Evolutionary conservation across 352 stramenopile species (phyloP).

Genomic region (Aphanomyces astaci): DNA sequence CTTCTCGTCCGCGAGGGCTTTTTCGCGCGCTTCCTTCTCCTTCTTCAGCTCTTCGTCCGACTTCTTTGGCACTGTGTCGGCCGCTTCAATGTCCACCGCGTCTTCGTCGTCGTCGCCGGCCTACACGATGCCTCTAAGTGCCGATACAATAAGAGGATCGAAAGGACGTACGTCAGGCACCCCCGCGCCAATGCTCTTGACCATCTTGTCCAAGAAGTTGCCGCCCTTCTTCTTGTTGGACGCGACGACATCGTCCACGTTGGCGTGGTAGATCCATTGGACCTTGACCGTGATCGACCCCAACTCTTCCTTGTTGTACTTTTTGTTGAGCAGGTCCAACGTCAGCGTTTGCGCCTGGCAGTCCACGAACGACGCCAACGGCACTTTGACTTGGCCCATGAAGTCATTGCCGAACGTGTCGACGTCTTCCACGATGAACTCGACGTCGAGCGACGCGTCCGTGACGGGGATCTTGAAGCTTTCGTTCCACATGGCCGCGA

Average conservation of each 20-base stretch:
- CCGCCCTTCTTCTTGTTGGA: constrained; percentile 59
- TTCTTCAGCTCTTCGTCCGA: constrained; percentile 61
- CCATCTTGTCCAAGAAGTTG: constrained; percentile 44
- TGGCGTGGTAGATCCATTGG: constrained; percentile 47
- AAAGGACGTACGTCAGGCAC: constrained; percentile 67
- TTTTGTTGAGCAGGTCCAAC: constrained; percentile 54
- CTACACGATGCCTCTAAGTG: not conserved
- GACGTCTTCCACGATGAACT: constrained; percentile 58
- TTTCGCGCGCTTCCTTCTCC: constrained; percentile 56
- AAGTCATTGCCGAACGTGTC: constrained; percentile 76
- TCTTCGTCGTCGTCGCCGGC: constrained; percentile 49
- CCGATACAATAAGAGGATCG: constrained; percentile 22
- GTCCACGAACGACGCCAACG: constrained; percentile 27
- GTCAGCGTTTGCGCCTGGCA: not conserved
- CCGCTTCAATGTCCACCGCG: constrained; percentile 37
- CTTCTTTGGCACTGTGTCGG: constrained; percentile 44
- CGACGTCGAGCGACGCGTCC: constrained; percentile 44
- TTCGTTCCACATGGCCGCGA: constrained; percentile 71
- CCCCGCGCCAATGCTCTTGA: constrained; percentile 45
- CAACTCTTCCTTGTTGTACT: constrained; percentile 55
- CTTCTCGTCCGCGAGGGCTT: constrained; percentile 69
- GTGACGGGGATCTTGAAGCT: constrained; percentile 66
- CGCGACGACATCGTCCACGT: constrained; percentile 45
- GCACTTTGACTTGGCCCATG: constrained; percentile 60
- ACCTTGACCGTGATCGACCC: constrained; percentile 45